phyloP scores from a whole-genome alignment of 2,329 filamentous ascomycete genomes.

The Colletotrichum tabaci region DNA sequence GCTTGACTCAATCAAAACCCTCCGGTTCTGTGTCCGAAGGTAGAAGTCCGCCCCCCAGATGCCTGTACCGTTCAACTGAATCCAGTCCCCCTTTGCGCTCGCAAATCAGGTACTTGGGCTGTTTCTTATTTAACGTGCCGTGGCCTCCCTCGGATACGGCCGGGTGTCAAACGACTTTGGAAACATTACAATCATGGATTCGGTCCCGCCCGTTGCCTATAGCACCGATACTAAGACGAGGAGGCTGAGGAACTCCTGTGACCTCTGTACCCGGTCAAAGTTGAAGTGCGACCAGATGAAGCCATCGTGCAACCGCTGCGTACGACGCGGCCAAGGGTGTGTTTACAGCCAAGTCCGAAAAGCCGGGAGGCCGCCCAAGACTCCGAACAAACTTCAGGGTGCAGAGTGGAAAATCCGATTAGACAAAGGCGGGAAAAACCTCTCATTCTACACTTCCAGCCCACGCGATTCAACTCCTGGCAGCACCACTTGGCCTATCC shows the following conservation, averaged over 20 bases:
- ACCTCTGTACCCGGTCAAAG: conserved; percentile 15
- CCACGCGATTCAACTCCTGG: neutral
- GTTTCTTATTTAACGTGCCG: neutral
- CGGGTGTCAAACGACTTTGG: neutral
- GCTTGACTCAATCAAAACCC: neutral
- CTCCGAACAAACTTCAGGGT: neutral
- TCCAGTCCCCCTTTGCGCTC: too few relatives aligned
- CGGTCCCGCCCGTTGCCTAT: neutral
- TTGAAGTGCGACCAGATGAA: conserved; percentile 24
- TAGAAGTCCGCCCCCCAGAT: too few relatives aligned
- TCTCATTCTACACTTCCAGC: neutral
- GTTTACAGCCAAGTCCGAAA: conserved; percentile 18
- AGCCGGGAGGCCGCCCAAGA: conserved; percentile 6
- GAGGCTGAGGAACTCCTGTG: conserved; percentile 21
- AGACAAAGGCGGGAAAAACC: neutral
- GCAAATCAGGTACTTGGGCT: too few relatives aligned
- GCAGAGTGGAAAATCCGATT: neutral
- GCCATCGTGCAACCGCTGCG: conserved; percentile 11
- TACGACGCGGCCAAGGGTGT: neutral
- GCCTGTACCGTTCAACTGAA: neutral
- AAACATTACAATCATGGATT: neutral
- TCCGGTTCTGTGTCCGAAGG: too few relatives aligned
- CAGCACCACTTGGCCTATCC: neutral
- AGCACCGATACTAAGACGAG: neutral
- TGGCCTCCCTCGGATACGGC: neutral